Conservation (phyloP, 75 land plant species). For the Cunninghamia lanceolata region DNA sequence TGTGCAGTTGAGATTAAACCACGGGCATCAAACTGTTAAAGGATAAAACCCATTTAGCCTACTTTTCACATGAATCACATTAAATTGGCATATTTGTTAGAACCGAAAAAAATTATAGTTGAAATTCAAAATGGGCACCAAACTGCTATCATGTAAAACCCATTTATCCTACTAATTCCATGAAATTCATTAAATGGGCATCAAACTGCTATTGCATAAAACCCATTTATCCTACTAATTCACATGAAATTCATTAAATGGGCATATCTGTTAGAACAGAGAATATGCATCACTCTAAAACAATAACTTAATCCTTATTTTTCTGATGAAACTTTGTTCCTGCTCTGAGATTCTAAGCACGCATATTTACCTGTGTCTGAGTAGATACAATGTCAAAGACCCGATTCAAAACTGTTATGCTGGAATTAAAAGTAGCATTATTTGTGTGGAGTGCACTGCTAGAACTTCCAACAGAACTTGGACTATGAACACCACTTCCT, state of each 20-base stretch:
- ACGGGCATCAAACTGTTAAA: background rate
- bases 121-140: background rate
- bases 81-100: background rate
- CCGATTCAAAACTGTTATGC: conserved; percentile 74
- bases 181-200: too few species aligned
- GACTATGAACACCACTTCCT: conserved; percentile 30
- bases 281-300: background rate
- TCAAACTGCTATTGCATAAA: background rate
- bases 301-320: background rate
- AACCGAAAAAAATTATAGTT: background rate
- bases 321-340: background rate
- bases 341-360: background rate
- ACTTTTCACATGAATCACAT: background rate
- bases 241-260: background rate
- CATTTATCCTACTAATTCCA: background rate
- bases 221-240: background rate
- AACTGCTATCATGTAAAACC: background rate
- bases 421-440: conserved; percentile 79
- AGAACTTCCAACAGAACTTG: conserved; percentile 27
- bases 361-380: conserved; percentile 76
- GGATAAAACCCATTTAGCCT: background rate
- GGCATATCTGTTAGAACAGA: background rate
- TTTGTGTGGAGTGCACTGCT: conserved; percentile 25
- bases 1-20: background rate
- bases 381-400: conserved; percentile 91